Evolutionary conservation across 352 stramenopile species (phyloP).

Genomic region (Phytophthora parvispora): DNA sequence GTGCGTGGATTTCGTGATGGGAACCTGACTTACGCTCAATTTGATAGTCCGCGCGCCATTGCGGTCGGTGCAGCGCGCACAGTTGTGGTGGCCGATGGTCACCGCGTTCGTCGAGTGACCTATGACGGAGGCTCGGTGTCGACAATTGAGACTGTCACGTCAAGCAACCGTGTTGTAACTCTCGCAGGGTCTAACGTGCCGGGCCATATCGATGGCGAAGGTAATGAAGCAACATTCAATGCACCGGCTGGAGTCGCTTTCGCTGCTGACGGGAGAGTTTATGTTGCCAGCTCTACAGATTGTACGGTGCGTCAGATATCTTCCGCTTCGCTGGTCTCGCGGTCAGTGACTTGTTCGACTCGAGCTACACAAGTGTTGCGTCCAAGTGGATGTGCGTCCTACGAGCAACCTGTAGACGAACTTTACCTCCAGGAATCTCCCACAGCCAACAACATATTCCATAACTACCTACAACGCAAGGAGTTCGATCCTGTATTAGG

Average conservation of each 20-base stretch:
- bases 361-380: slow-evolving; percentile 86
- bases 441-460: slow-evolving; percentile 93
- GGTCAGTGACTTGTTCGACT: slow-evolving; percentile 81
- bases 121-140: slow-evolving; percentile 70
- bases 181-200: slow-evolving; percentile 85
- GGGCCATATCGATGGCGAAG: slow-evolving; percentile 88
- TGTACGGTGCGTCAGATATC: slow-evolving; percentile 92
- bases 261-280: slow-evolving; percentile 88
- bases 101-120: slow-evolving; percentile 90
- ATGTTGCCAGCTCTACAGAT: slow-evolving; percentile 91
- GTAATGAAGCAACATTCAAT: slow-evolving; percentile 91
- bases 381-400: slow-evolving; percentile 95
- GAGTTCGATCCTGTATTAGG: slow-evolving; percentile 54
- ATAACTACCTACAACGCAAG: slow-evolving; percentile 86
- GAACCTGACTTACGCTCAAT: slow-evolving; percentile 87
- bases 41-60: slow-evolving; percentile 95
- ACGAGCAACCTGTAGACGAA: slow-evolving; percentile 94
- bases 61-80: slow-evolving; percentile 82
- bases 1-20: slow-evolving; percentile 91
- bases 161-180: slow-evolving; percentile 87
- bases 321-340: slow-evolving; percentile 73
- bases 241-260: slow-evolving; percentile 91
- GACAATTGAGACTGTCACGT: slow-evolving; percentile 73
- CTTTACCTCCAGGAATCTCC: slow-evolving; percentile 84
- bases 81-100: slow-evolving; percentile 92